Evolutionary conservation across 805 yeast species (phyloP).

Genomic region (Suhomyces sp.): DNA sequence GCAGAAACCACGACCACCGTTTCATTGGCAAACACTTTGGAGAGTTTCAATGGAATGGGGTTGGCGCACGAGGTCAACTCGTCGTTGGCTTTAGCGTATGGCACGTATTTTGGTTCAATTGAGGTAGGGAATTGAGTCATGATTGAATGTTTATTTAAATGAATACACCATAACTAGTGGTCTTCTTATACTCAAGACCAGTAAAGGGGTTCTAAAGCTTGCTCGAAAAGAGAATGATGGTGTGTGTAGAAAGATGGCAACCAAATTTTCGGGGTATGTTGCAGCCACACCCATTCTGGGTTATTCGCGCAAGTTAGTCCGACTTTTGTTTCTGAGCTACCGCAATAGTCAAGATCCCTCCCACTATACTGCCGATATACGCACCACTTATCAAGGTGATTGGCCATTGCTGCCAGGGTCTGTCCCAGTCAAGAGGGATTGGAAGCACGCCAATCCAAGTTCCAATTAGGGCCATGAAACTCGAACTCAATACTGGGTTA

Average conservation of each 20-base stretch:
- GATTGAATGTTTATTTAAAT: too few species aligned
- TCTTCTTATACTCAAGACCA: too few species aligned
- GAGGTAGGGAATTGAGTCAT: constrained; percentile 29
- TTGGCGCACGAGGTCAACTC: constrained; percentile 37
- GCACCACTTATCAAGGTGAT: constrained; percentile 79
- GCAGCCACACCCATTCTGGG: neutral
- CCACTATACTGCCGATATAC: constrained; percentile 68
- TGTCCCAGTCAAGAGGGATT: constrained; percentile 96
- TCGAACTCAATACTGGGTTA: constrained; percentile 26
- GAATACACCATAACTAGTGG: too few species aligned
- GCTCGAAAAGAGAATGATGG: neutral
- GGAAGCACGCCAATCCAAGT: constrained; percentile 94
- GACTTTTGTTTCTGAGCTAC: neutral
- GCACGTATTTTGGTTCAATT: constrained; percentile 38
- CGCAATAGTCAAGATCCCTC: constrained; percentile 31
- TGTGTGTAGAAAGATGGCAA: too few species aligned
- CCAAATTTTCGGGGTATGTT: too few species aligned
- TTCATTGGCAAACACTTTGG: constrained; percentile 38
- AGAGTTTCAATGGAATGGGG: constrained; percentile 35
- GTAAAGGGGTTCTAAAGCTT: neutral
- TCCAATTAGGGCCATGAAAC: constrained; percentile 47
- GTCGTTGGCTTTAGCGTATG: constrained; percentile 36
- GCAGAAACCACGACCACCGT: constrained; percentile 70
- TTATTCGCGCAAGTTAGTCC: neutral
- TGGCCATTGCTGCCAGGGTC: constrained; percentile 97